Evolutionary conservation across 352 stramenopile genomes (phyloP).

Genomic region (Globisporangium takayamanum): DNA sequence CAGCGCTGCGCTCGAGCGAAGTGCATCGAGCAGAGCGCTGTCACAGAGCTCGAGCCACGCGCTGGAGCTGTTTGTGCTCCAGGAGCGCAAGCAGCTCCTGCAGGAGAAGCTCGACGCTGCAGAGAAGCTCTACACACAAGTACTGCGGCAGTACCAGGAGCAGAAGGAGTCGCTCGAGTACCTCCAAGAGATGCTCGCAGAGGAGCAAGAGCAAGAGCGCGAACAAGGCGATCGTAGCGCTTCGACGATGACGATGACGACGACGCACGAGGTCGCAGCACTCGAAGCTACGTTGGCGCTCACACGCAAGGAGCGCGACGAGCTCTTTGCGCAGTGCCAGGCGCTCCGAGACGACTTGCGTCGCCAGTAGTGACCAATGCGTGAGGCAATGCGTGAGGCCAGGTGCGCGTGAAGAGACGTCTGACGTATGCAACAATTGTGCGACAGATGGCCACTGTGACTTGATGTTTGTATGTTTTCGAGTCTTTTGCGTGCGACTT

Average conservation of each 20-base stretch:
- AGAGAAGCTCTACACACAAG: conserved; percentile 68
- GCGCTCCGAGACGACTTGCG: conserved; percentile 43
- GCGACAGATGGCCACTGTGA: background rate
- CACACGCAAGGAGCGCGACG: conserved; percentile 47
- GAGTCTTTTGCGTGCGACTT: background rate
- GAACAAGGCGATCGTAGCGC: conserved; percentile 10
- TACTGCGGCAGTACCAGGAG: conserved; percentile 59
- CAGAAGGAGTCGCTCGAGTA: conserved; percentile 60
- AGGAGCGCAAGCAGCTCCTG: conserved; percentile 35
- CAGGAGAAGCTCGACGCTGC: conserved; percentile 60
- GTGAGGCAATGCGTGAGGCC: background rate
- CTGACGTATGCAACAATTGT: background rate
- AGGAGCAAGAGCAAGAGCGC: conserved; percentile 34
- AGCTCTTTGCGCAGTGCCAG: conserved; percentile 60
- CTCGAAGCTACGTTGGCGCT: conserved; percentile 22
- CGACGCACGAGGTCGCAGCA: conserved; percentile 21
- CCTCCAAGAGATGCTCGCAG: conserved; percentile 43
- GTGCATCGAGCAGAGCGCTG: background rate
- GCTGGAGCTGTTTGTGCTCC: conserved; percentile 26
- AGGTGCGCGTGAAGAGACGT: no score
- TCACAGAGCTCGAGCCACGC: conserved; percentile 19
- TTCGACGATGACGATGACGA: background rate
- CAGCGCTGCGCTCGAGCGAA: background rate
- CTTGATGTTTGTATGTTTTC: background rate
- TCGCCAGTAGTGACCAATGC: conserved; percentile 2